phyloP scores from a whole-genome alignment of 1,284 basidiomycete genomes.

The Ceratobasidium sp. region DNA sequence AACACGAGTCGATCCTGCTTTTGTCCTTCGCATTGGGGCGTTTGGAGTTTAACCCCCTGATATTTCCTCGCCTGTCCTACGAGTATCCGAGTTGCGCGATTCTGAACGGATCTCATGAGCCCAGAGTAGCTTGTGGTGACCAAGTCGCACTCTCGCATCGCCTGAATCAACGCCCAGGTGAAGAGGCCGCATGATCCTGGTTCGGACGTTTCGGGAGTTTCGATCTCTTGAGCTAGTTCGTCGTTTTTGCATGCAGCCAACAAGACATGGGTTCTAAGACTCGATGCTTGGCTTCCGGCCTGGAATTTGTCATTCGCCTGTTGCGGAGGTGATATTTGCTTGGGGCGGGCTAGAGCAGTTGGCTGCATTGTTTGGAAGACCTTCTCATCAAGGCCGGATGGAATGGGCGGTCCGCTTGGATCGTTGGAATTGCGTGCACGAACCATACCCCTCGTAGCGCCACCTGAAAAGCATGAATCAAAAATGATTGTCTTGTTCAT shows the following conservation, averaged over 20 bases:
- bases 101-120: background rate
- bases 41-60: too few species aligned
- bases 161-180: background rate
- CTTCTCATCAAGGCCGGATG: background rate
- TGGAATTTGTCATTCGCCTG: too few species aligned
- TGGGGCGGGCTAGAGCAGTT: background rate
- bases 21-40: constrained; percentile 26
- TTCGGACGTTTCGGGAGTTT: background rate
- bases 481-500: constrained; percentile 1
- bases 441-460: background rate
- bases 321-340: background rate
- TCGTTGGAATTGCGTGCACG: too few species aligned
- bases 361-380: background rate
- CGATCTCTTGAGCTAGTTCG: background rate
- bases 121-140: constrained; percentile 11
- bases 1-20: constrained; percentile 31
- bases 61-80: too few species aligned
- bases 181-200: background rate
- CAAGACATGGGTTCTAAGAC: constrained; percentile 8
- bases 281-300: background rate
- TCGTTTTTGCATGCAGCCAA: constrained; percentile 18
- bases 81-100: too few species aligned
- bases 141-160: background rate
- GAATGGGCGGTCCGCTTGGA: background rate
- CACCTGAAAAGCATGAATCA: constrained; percentile 5